Base-by-base conservation (phyloP, 176 grass and related monocot species). In the Aegilops sharonensis region DNA sequence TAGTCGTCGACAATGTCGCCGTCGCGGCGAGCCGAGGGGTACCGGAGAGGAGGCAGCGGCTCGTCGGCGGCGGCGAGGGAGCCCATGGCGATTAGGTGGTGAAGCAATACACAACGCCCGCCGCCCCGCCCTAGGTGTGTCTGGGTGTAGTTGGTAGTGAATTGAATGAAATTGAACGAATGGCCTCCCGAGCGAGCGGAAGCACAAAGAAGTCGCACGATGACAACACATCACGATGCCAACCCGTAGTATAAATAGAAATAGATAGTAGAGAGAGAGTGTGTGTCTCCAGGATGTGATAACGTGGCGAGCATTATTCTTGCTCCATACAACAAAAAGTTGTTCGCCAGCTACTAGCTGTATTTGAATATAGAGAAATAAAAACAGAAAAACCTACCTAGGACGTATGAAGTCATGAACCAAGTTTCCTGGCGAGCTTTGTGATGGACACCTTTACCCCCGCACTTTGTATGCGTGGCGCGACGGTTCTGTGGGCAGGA, bases 1-100 rank as follows among this genome's bases (percentile, higher is more conserved):
- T 92, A 95, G 56, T 92, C 77, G 75, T 98, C 95, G 2, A 91
- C 91, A 63, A 94, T 85, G 80, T 78, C 86, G n/a, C 83, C 86
- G 68, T 94, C 93, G 1, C 93, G 93, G 72, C 91, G 89, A 15
- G 86, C 84, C 8, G 86, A 14, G n/a, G 93, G 95, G 74, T 98
- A 98, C n/a, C 54, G 57, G 81, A 95, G 88, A 3, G 37, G 78
- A 50, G 68, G 74, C 56, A 86, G 8, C n/a, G 76, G 85, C 89
- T 87, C 48, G 76, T 76, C 85, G 75, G 78, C 56, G 31, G 83
- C 35, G 68, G 81, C 35, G 5, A 94, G 83, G 68, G 91, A 98
- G 11, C 91, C 89, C 95, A 98, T 98, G 27, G 65, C 35, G 14
- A 11, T 11, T 7, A 54, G 48, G 48, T 0, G 75, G 4, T 2